Conservation (phyloP, 2,329 filamentous ascomycete genomes). For the Aspergillus fischeri region DNA sequence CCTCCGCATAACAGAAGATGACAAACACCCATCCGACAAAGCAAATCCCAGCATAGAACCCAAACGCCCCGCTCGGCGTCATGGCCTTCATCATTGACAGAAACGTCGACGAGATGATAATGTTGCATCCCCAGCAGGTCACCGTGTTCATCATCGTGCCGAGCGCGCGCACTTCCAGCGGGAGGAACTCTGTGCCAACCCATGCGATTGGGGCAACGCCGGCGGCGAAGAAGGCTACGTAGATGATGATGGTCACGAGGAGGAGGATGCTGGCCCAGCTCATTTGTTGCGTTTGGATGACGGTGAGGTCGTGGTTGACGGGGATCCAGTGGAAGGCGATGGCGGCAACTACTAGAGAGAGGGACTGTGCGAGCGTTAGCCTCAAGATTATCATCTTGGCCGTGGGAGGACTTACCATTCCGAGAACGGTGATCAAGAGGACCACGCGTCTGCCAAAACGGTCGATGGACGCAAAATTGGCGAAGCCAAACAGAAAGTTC, state of each 20-base stretch:
- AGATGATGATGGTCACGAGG: constrained; percentile 44
- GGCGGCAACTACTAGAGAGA: constrained; percentile 40
- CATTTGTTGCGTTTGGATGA: constrained; percentile 12
- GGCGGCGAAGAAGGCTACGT: too few relatives aligned
- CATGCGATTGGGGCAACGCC: too few relatives aligned
- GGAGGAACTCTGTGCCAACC: constrained; percentile 30
- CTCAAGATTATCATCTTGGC: too few relatives aligned
- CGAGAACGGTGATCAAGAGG: constrained; percentile 5
- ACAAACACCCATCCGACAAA: constrained; percentile 35
- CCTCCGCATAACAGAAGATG: constrained; percentile 51
- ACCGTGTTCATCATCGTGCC: constrained; percentile 44
- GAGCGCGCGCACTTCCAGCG: constrained; percentile 46
- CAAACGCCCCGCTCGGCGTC: constrained; percentile 41
- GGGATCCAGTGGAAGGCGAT: constrained; percentile 47
- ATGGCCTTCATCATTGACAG: constrained; percentile 46
- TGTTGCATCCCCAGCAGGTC: constrained; percentile 39
- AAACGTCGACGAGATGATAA: constrained; percentile 48
- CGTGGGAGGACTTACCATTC: constrained; percentile 32
- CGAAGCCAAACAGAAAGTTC: constrained; percentile 45
- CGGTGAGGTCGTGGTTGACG: constrained; percentile 37
- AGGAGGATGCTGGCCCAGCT: constrained; percentile 35
- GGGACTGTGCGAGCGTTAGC: background rate
- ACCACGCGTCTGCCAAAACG: constrained; percentile 34
- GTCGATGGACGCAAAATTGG: constrained; percentile 35
- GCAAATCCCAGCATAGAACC: too few relatives aligned